A percentile compares a stretch with the other conserved stretches of the same genome.
These are phyloP conservation scores for Colletotrichum nymphaeae DNA, from an alignment of 2,329 filamentous ascomycete species.

Conservation along the genomic window DNA sequence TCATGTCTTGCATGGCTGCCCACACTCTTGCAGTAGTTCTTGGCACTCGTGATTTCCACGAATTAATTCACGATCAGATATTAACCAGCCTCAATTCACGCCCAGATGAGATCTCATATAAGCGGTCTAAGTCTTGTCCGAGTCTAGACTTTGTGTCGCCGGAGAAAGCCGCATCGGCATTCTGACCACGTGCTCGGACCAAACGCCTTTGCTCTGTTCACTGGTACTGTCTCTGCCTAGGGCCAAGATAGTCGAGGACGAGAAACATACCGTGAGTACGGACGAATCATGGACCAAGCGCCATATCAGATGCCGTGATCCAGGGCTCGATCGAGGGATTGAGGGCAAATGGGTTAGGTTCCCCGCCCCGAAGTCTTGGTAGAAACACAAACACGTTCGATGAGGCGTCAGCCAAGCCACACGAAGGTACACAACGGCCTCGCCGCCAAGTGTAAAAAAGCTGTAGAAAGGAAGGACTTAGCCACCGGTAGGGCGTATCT, in stretches of 20 bases:
- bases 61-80: background rate
- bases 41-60: background rate
- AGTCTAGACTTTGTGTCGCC: background rate
- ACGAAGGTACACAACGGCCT: background rate
- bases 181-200: background rate
- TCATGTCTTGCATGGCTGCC: background rate
- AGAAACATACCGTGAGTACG: background rate
- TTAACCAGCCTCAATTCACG: background rate
- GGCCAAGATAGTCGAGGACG: background rate
- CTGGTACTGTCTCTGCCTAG: background rate
- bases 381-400: constrained; percentile 27
- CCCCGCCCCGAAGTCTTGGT: constrained; percentile 4
- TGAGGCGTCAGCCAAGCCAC: constrained; percentile 30
- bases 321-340: background rate
- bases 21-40: background rate
- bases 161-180: background rate
- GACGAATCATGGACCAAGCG: background rate
- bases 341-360: background rate
- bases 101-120: background rate
- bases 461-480: background rate
- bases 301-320: background rate
- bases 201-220: background rate
- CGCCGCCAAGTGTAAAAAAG: background rate
- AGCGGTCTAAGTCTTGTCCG: background rate
- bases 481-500: background rate